phyloP scores from a whole-genome alignment of 129 eudicot species.

The Silybum marianum region DNA sequence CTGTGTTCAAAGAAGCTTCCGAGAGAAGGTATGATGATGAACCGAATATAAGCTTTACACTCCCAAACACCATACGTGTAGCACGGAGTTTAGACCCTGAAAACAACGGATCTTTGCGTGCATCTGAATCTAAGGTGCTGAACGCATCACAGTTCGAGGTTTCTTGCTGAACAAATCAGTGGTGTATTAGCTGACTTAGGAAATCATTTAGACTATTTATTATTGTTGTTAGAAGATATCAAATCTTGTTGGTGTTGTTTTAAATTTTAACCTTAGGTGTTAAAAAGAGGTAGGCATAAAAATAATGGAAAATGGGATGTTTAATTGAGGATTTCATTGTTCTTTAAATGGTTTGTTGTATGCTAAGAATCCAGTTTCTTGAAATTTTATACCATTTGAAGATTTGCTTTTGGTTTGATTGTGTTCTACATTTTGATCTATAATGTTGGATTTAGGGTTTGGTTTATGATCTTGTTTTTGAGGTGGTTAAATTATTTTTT shows the following conservation, averaged over 20 bases:
- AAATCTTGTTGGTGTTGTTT: constrained; percentile 17
- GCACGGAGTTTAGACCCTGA: constrained; percentile 16
- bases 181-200: constrained; percentile 26
- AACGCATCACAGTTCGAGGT: constrained; percentile 20
- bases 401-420: constrained; percentile 6
- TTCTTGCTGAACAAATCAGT: constrained; percentile 30
- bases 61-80: constrained; percentile 10
- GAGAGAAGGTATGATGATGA: constrained; percentile 18
- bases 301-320: constrained; percentile 20
- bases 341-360: constrained; percentile 13
- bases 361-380: constrained; percentile 22
- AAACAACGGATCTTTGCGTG: constrained; percentile 33
- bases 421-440: too few species aligned
- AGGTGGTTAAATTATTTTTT: too few species aligned
- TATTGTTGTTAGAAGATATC: constrained; percentile 24
- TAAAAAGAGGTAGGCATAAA: constrained; percentile 19
- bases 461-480: too few species aligned
- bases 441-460: too few species aligned
- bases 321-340: constrained; percentile 12
- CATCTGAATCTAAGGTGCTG: constrained; percentile 24
- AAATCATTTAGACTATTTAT: constrained; percentile 22
- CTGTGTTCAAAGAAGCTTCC: constrained; percentile 27
- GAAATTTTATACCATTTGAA: constrained; percentile 10
- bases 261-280: constrained; percentile 17
- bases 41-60: constrained; percentile 31